phyloP scores from a whole-genome alignment of 805 yeast genomes.

The Debaryomyces prosopidis region DNA sequence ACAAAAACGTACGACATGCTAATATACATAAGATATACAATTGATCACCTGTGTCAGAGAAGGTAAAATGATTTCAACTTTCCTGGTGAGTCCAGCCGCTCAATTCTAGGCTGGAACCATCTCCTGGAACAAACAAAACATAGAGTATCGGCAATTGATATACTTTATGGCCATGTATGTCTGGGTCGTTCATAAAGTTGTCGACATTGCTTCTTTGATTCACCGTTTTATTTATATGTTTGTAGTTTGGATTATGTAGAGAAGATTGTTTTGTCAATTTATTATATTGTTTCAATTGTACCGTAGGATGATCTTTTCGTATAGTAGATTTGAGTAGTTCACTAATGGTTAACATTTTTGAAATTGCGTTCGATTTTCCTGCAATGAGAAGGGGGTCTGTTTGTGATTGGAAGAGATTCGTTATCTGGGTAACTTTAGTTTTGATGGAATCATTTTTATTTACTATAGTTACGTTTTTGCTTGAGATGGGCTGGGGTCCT shows the following conservation, averaged over 20 bases:
- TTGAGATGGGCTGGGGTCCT: not conserved
- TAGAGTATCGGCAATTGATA: slow-evolving; percentile 12
- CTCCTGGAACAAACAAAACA: slow-evolving; percentile 5
- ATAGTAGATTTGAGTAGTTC: not conserved
- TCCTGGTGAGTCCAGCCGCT: slow-evolving; percentile 9
- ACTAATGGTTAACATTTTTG: slow-evolving; percentile 7
- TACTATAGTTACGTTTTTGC: slow-evolving; percentile 3
- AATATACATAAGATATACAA: too few species aligned
- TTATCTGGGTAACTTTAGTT: slow-evolving; percentile 10
- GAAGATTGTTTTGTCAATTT: slow-evolving; percentile 8
- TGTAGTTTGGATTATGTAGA: not conserved
- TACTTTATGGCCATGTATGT: slow-evolving; percentile 9
- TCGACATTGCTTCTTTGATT: not conserved
- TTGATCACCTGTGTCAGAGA: too few species aligned
- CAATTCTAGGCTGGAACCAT: not conserved
- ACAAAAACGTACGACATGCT: too few species aligned
- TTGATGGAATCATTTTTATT: slow-evolving; percentile 21
- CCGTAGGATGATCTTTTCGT: not conserved
- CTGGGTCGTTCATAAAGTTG: not conserved
- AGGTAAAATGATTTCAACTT: too few species aligned
- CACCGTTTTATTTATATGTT: not conserved
- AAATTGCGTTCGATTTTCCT: slow-evolving; percentile 11
- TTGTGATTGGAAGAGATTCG: slow-evolving; percentile 1
- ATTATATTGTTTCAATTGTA: slow-evolving; percentile 13
- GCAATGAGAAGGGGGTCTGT: slow-evolving; percentile 8